A percentile compares a stretch with the other conserved stretches of the same genome.
Conservation (phyloP, 805 yeast species). For the Schwanniomyces polymorphus region DNA sequence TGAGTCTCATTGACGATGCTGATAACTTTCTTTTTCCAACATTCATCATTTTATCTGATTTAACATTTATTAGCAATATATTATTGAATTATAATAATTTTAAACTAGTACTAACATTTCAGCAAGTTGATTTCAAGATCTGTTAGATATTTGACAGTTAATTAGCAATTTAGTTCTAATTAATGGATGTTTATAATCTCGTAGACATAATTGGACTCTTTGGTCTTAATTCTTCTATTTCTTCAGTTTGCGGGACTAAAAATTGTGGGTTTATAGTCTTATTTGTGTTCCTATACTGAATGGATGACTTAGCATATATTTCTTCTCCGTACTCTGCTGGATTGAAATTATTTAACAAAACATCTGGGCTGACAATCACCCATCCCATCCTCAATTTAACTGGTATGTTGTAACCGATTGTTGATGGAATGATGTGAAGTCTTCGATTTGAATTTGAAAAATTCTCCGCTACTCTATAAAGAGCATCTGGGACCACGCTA, state of each 20-base stretch:
- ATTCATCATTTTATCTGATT: constrained; percentile 41
- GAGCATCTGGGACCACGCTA: constrained; percentile 57
- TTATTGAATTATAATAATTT: not conserved
- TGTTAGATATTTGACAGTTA: not conserved
- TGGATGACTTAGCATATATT: constrained; percentile 27
- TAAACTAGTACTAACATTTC: not conserved
- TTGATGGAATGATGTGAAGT: constrained; percentile 79
- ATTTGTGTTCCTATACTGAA: constrained; percentile 25
- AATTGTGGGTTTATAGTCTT: constrained; percentile 44
- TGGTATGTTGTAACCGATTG: constrained; percentile 63
- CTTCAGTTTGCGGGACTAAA: constrained; percentile 63
- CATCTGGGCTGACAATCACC: constrained; percentile 84
- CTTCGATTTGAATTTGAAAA: constrained; percentile 81
- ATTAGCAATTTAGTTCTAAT: no score
- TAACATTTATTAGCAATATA: not conserved
- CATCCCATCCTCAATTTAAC: constrained; percentile 79
- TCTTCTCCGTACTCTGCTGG: constrained; percentile 31
- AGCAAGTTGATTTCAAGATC: no score
- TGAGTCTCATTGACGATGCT: constrained; percentile 47
- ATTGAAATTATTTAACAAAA: constrained; percentile 66
- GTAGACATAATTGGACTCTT: constrained; percentile 57
- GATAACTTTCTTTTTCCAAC: constrained; percentile 52
- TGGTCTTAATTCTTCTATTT: constrained; percentile 81
- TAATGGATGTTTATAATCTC: no score
- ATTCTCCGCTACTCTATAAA: constrained; percentile 84